A percentile compares a stretch with the other conserved stretches of the same genome.
phyloP scores from a whole-genome alignment of 805 yeast genomes.

The Candida patagonica region DNA sequence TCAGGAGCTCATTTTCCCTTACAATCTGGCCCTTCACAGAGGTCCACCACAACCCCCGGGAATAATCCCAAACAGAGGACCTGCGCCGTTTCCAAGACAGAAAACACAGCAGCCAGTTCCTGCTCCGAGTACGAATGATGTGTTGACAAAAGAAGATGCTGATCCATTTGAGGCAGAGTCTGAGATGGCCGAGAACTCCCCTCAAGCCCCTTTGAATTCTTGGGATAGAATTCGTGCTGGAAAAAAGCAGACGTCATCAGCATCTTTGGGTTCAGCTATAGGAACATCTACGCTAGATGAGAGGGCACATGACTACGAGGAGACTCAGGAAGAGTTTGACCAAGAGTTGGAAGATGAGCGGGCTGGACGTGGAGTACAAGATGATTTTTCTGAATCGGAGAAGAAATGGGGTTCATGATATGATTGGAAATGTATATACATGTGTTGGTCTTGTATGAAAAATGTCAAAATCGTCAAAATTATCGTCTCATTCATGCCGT shows the following conservation, averaged over 20 bases:
- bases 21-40: slow-evolving; percentile 10
- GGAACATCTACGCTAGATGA: not conserved
- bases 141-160: not conserved
- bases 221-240: slow-evolving; percentile 15
- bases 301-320: slow-evolving; percentile 1
- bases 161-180: slow-evolving; percentile 5
- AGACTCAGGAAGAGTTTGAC: slow-evolving; percentile 17
- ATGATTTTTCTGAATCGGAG: slow-evolving; percentile 21
- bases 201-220: slow-evolving; percentile 2
- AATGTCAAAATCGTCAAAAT: slow-evolving; percentile 1
- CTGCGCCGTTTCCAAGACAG: not conserved
- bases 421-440: not conserved
- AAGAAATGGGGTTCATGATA: slow-evolving; percentile 15
- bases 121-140: not conserved
- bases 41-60: not conserved
- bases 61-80: not conserved
- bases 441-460: not conserved
- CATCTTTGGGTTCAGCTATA: not conserved
- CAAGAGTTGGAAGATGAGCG: slow-evolving; percentile 18
- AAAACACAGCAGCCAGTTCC: not conserved
- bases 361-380: slow-evolving; percentile 14
- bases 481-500: not conserved
- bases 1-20: slow-evolving; percentile 14
- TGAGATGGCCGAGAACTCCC: not conserved
- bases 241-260: not conserved